A percentile compares a stretch with the other conserved stretches of the same genome.
Evolutionary conservation across 2,329 filamentous ascomycete species (phyloP).

Genomic region (Trichocomaceae sp.): DNA sequence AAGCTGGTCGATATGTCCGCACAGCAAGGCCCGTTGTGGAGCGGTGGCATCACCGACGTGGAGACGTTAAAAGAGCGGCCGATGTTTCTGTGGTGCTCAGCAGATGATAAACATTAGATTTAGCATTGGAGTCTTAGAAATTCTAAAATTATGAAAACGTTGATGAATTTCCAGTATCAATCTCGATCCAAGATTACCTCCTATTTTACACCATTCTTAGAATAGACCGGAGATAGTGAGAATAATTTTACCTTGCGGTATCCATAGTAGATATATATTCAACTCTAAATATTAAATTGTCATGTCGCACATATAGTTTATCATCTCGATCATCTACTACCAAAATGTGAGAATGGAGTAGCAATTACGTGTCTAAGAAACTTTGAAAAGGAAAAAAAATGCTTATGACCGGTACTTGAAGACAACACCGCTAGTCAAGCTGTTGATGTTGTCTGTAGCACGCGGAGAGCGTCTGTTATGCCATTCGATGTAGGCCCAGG

Average conservation of each 20-base stretch:
- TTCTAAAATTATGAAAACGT: too few relatives aligned
- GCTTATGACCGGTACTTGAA: slow-evolving; percentile 1
- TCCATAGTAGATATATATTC: too few relatives aligned
- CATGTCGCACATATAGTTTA: neutral
- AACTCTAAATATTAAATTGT: too few relatives aligned
- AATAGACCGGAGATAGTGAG: too few relatives aligned
- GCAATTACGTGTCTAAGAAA: neutral
- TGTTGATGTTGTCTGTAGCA: neutral
- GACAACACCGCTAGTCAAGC: slow-evolving; percentile 1
- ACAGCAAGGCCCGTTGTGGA: slow-evolving; percentile 10
- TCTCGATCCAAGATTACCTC: too few relatives aligned
- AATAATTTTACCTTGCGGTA: too few relatives aligned
- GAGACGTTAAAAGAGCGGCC: neutral
- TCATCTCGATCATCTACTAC: neutral
- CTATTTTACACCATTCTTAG: too few relatives aligned
- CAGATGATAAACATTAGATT: slow-evolving; percentile 8
- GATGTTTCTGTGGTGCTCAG: slow-evolving; percentile 5
- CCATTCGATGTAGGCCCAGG: slow-evolving; percentile 4
- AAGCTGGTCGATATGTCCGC: slow-evolving; percentile 7
- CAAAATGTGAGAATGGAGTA: neutral
- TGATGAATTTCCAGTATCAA: too few relatives aligned
- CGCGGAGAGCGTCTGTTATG: neutral
- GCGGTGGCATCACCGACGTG: slow-evolving; percentile 9
- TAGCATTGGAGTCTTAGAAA: too few relatives aligned
- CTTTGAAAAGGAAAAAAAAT: neutral